A percentile compares a stretch with the other conserved stretches of the same genome.
phyloP scores from a whole-genome alignment of 176 grass and related monocot genomes.

The Thalia dealbata region DNA sequence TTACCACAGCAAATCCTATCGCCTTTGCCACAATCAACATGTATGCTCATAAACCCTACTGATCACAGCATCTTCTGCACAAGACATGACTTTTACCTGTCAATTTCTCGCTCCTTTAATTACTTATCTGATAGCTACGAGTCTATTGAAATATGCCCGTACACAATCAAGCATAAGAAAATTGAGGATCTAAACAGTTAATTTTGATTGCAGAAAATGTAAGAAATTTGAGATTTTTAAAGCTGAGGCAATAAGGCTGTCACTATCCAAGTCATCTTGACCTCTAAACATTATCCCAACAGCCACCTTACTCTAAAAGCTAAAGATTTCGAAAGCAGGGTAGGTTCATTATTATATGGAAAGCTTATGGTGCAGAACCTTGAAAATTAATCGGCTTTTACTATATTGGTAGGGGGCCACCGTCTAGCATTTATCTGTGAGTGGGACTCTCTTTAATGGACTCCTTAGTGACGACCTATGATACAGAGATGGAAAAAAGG shows the following conservation, averaged over 20 bases:
- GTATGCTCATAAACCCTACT: not conserved
- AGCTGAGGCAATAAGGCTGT: not conserved
- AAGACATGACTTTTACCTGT: not conserved
- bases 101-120: no score
- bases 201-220: not conserved
- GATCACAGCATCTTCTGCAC: not conserved
- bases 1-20: not conserved
- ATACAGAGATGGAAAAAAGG: not conserved
- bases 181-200: not conserved
- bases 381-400: not conserved
- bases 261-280: not conserved
- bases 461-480: not conserved
- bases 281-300: not conserved
- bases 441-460: not conserved
- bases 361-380: constrained; percentile 1
- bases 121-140: not conserved
- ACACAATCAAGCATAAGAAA: not conserved
- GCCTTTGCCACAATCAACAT: not conserved
- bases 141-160: not conserved
- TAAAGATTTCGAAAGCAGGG: not conserved
- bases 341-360: not conserved
- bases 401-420: not conserved
- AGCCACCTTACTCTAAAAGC: not conserved
- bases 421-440: not conserved
- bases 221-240: not conserved